A percentile compares a stretch with the other conserved stretches of the same genome.
These are phyloP conservation scores for Leccinum boreale DNA, from an alignment of 768 basidiomycete genomes.

Conservation along the genomic window DNA sequence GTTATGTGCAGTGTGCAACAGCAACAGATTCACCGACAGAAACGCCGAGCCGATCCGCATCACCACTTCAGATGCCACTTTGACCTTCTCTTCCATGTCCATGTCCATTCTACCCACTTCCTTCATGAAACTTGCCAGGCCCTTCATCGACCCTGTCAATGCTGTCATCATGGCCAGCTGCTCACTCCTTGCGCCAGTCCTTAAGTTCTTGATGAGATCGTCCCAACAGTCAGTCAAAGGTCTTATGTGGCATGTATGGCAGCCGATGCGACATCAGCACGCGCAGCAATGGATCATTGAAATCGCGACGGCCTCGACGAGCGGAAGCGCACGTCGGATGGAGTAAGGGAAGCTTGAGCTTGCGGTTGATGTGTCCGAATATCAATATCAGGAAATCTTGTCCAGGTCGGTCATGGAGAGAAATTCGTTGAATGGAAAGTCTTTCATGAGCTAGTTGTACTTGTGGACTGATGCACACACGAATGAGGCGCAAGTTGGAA, in stretches of 20 bases:
- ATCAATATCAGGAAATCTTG: slow-evolving; percentile 72
- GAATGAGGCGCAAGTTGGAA: neutral
- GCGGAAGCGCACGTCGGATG: slow-evolving; percentile 89
- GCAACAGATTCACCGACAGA: too few species aligned
- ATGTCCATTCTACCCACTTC: too few species aligned
- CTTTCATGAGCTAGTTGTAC: slow-evolving; percentile 98
- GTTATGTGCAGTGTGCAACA: too few species aligned
- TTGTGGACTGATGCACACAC: slow-evolving; percentile 73
- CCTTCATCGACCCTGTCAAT: too few species aligned
- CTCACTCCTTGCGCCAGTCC: too few species aligned
- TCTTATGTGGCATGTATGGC: slow-evolving; percentile 90
- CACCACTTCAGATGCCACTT: too few species aligned
- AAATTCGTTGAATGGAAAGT: slow-evolving; percentile 95
- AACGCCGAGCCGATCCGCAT: too few species aligned
- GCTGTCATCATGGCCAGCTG: too few species aligned
- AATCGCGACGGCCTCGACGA: slow-evolving; percentile 99
- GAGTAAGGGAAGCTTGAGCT: slow-evolving; percentile 97
- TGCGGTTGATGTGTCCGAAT: slow-evolving; percentile 92
- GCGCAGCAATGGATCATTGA: slow-evolving; percentile 90
- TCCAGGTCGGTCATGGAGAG: slow-evolving; percentile 94
- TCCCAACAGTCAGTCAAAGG: slow-evolving; percentile 88
- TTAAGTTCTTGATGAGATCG: slow-evolving; percentile 82
- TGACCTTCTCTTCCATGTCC: too few species aligned
- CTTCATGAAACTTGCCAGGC: too few species aligned
- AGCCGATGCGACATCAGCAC: slow-evolving; percentile 90